Evolutionary conservation across 2,329 filamentous ascomycete species (phyloP), one percentile per base, ranked within the genome.

Genomic region (Tetracladium maxilliforme): DNA sequence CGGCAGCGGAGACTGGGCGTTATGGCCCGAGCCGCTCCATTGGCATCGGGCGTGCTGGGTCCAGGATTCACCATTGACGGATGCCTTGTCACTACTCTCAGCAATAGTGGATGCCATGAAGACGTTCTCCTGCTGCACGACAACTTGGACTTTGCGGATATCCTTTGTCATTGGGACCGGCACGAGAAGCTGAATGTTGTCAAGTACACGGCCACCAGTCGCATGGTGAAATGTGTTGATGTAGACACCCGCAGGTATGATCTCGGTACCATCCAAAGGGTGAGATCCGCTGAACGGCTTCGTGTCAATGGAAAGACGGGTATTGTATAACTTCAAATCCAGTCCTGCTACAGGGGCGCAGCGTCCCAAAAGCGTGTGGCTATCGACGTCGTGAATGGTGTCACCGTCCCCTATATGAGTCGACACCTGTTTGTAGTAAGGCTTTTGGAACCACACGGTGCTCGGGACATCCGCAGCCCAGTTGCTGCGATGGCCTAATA

Each of bases 211-310:
- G 6, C 33, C 41, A 5, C 40, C 33, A 3, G 47, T 49, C 1
- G 45, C 51, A 13, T 45, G 34, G 10, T 44, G 26, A 25, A 56
- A 53, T 2, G 49, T 57, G 31, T 57, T 56, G 22, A 56, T 36
- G 14, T 52, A 39, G 3, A 47, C 46, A 4, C 51, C 54, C 4
- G 52, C 54, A 3, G 54, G 54, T 6, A 57, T 40, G 19, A 58
- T 57, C 30, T 58, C 52, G 3, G 51, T 51, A 5, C 49, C 52
- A 21, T 49, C 41, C 2, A 58, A 36, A 6, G 45, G 51, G 33
- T 58, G 52, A 11, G 28, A 43, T 3, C 49, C 40, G 4, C 54
- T 53, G 34, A 56, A 57, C 1, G 54, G 54, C 27, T 53, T 56
- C 1, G 32, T 44, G 10, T 42, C 39, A 5, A 50, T 37, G 25